Evolutionary conservation across 23 red algal genomes (phyloP).

Genomic region (Cyanidioschyzon merolae): DNA sequence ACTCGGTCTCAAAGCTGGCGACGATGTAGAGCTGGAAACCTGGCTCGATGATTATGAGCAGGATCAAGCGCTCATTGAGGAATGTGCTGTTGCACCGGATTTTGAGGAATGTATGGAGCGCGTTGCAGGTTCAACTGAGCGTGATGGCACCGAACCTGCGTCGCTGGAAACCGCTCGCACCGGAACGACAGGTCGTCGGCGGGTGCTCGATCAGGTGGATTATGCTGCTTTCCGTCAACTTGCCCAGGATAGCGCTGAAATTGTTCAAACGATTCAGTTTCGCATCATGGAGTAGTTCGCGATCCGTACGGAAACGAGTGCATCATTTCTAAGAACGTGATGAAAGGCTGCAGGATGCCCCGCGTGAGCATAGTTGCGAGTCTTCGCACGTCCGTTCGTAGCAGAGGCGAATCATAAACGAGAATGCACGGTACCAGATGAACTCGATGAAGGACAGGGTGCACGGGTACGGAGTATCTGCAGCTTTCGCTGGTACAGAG

Average conservation of each 20-base stretch:
- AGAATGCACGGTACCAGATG: no score
- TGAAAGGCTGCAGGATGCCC: no score
- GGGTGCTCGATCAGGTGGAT: slow-evolving; percentile 13
- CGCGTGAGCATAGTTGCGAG: no score
- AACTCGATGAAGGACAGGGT: no score
- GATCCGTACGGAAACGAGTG: no score
- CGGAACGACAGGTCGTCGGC: not conserved
- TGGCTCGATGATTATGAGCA: slow-evolving; percentile 68
- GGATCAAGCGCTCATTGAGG: slow-evolving; percentile 43
- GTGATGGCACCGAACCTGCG: slow-evolving; percentile 2
- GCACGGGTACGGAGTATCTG: no score
- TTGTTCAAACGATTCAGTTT: slow-evolving; percentile 90
- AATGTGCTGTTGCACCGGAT: slow-evolving; percentile 33
- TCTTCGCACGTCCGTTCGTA: no score
- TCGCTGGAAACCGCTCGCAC: not conserved
- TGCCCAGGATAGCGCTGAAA: slow-evolving; percentile 56
- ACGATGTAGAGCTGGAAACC: slow-evolving; percentile 61
- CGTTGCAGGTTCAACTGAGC: not conserved
- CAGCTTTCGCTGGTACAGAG: no score
- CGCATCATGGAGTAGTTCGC: slow-evolving; percentile 34
- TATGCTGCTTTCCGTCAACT: slow-evolving; percentile 52
- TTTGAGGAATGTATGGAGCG: slow-evolving; percentile 10
- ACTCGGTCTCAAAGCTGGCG: slow-evolving; percentile 74
- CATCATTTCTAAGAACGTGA: no score
- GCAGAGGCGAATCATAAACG: no score